Evolutionary conservation across 352 stramenopile species (phyloP).

Genomic region (Globisporangium okanoganense): DNA sequence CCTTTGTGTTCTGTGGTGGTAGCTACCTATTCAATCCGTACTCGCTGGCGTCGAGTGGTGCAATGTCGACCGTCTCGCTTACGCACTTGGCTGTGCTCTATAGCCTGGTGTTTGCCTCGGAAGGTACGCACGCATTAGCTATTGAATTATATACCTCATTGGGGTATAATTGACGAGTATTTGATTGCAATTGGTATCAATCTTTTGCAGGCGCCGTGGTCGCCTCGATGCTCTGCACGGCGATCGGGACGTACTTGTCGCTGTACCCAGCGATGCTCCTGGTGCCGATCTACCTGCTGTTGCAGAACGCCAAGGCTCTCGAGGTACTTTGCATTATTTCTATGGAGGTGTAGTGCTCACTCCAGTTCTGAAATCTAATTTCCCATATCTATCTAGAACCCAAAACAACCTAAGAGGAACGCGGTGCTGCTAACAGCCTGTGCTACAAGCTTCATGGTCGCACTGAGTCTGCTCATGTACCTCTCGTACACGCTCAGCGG

Average conservation of each 20-base stretch:
- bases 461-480: slow-evolving; percentile 38
- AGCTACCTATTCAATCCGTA: slow-evolving; percentile 80
- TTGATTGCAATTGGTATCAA: not conserved
- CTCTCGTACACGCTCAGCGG: slow-evolving; percentile 53
- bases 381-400: not conserved
- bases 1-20: not conserved
- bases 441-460: slow-evolving; percentile 19
- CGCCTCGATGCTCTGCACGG: slow-evolving; percentile 47
- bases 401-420: not conserved
- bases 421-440: slow-evolving; percentile 7
- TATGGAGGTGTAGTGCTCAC: not conserved
- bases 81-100: slow-evolving; percentile 66
- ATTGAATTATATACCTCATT: not conserved
- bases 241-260: slow-evolving; percentile 60
- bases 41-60: slow-evolving; percentile 57
- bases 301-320: slow-evolving; percentile 21
- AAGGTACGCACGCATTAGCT: too few species aligned
- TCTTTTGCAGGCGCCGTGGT: slow-evolving; percentile 30
- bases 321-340: slow-evolving; percentile 1
- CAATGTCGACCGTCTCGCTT: slow-evolving; percentile 67
- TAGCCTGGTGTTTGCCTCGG: slow-evolving; percentile 62
- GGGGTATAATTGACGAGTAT: not conserved
- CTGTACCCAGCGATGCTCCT: slow-evolving; percentile 71
- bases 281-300: slow-evolving; percentile 47
- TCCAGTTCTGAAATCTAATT: not conserved